Base-by-base conservation (phyloP, 139 green algal species). In the Astrephomene gubernaculifera region DNA sequence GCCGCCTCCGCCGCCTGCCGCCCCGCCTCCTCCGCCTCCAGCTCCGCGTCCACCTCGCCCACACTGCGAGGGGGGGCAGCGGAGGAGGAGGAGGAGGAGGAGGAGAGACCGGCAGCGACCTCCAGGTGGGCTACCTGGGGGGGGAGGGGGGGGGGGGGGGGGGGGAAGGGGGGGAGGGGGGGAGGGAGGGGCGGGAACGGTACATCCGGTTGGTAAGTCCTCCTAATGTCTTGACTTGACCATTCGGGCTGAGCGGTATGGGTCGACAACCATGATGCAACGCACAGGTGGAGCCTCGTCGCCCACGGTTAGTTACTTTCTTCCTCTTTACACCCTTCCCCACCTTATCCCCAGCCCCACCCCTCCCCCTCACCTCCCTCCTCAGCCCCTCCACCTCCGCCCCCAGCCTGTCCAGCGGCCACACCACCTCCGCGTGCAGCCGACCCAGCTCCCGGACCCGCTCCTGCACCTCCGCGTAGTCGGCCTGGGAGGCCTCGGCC, bases 331-430 rank as follows among this genome's bases (percentile, higher is more conserved):
- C 57, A n/a, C 57, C 57, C 57, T n/a, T 65, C 57, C 57, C 57
- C 22, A 12, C 49, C 49, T 57, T 17, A 12, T 57, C 12, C n/a
- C 31, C 63, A 5, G 44, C 36, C 54, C 43, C 43, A n/a, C 27
- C 53, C 38, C 24, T 41, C 45, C 21, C 0, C n/a, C 81, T 31
- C 73, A 90, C 86, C 75, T 90, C 71, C 38, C 43, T 31, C 71
- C 71, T 54, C 61, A 89, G 78, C 83, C 31, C 82, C 76, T 65
- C 71, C 71, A 87, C 60, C 71, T 89, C 78, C 9, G 41, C 74
- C 9, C n/a, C 54, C 70, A 79, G 49, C 0, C 71, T 39, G 82
- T 89, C 87, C n/a, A 91, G 27, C 33, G 71, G 31, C 83, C 76
- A 90, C 64, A 89, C 53, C 39, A 82, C 29, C 19, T 86, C 79